phyloP scores from a whole-genome alignment of 345 rosid species.

The Syzygium jambos region DNA sequence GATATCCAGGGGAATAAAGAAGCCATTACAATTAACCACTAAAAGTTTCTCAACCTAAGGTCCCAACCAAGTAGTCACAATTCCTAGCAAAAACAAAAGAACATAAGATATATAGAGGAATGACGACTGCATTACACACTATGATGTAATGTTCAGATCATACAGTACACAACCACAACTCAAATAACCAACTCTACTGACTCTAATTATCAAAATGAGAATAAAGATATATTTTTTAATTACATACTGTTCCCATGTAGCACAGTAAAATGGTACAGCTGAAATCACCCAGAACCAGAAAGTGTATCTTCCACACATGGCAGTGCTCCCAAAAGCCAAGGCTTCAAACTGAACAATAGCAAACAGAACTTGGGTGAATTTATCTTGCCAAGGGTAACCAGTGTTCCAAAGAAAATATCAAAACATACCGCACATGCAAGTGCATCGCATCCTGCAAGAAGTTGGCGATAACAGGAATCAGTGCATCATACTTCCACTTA shows the following conservation, averaged over 20 bases:
- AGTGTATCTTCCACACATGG: constrained; percentile 83
- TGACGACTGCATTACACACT: not conserved
- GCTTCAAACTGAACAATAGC: constrained; percentile 54
- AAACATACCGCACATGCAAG: constrained; percentile 95
- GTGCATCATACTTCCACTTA: not conserved
- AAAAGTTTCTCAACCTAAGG: not conserved
- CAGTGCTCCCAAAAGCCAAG: constrained; percentile 90
- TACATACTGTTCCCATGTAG: constrained; percentile 96
- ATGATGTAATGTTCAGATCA: not conserved
- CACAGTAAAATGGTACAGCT: constrained; percentile 87
- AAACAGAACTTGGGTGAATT: not conserved
- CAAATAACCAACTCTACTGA: not conserved
- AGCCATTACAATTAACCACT: not conserved
- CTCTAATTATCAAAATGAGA: not conserved
- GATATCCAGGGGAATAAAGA: not conserved
- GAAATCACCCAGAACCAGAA: constrained; percentile 98
- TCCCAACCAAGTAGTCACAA: not conserved
- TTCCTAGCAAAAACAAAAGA: not conserved
- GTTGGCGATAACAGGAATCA: not conserved
- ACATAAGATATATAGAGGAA: not conserved
- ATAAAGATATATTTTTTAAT: not conserved
- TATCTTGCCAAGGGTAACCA: not conserved
- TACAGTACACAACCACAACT: not conserved
- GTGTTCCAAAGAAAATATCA: not conserved
- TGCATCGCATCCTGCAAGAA: constrained; percentile 90